These are phyloP conservation scores for Penicillium brevicompactum DNA, from an alignment of 2,329 filamentous ascomycete genomes.

Conservation along the genomic window DNA sequence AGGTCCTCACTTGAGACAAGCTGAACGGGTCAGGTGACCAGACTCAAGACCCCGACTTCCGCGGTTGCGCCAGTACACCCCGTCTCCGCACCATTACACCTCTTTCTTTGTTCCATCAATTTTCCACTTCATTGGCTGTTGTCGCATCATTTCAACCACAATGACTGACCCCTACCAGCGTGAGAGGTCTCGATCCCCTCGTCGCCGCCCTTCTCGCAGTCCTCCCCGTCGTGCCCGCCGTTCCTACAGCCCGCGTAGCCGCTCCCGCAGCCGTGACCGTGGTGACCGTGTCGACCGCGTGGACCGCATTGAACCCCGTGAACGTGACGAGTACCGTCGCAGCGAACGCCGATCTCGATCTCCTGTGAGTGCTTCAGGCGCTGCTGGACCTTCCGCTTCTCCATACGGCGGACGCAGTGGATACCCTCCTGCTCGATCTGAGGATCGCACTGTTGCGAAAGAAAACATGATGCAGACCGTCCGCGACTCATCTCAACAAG, in stretches of 20 bases:
- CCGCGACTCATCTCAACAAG: constrained; percentile 93
- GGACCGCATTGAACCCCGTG: not conserved
- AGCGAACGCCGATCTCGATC: constrained; percentile 77
- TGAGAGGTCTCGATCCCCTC: constrained; percentile 70
- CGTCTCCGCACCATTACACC: constrained; percentile 1
- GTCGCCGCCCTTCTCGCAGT: constrained; percentile 73
- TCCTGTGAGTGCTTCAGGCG: constrained; percentile 75
- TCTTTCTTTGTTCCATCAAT: constrained; percentile 7
- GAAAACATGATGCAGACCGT: constrained; percentile 96
- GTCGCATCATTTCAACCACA: constrained; percentile 3
- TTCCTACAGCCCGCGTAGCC: constrained; percentile 77
- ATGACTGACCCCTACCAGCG: constrained; percentile 60
- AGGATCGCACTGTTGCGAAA: constrained; percentile 80
- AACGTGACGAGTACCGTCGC: constrained; percentile 71
- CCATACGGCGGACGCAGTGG: constrained; percentile 61
- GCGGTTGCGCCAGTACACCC: constrained; percentile 5
- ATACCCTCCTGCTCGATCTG: constrained; percentile 70
- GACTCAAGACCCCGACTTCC: constrained; percentile 1
- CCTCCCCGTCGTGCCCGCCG: constrained; percentile 75
- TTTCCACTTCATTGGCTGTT: not conserved
- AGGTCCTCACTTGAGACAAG: constrained; percentile 22
- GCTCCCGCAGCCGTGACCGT: constrained; percentile 66
- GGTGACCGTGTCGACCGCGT: not conserved
- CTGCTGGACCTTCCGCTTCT: constrained; percentile 70
- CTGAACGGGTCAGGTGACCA: constrained; percentile 23